Conservation (phyloP, 2,329 filamentous ascomycete species). For the Drechslerella dactyloides region DNA sequence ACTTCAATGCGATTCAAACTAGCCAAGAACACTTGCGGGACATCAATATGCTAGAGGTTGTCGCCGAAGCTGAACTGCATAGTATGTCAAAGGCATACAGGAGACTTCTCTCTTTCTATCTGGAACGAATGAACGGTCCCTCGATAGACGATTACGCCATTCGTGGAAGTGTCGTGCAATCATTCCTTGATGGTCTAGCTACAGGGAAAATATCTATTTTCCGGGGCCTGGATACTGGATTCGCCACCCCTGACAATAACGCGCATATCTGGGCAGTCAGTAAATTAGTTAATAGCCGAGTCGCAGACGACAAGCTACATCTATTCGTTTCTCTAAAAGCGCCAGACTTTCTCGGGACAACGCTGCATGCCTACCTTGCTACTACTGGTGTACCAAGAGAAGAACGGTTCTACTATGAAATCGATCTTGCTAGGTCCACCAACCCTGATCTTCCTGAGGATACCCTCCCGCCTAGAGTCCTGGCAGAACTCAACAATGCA, state of each 20-base stretch:
- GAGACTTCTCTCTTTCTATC: conserved; percentile 53
- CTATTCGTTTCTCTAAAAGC: conserved; percentile 61
- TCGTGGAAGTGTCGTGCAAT: conserved; percentile 56
- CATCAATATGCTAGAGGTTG: conserved; percentile 55
- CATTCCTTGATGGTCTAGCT: conserved; percentile 53
- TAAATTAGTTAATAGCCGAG: conserved; percentile 52
- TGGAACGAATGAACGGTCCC: conserved; percentile 39
- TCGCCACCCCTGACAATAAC: conserved; percentile 57
- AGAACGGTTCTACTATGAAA: conserved; percentile 59
- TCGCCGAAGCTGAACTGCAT: conserved; percentile 57
- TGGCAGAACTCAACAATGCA: conserved; percentile 40
- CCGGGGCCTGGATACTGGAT: conserved; percentile 59
- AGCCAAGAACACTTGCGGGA: conserved; percentile 60
- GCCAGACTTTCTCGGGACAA: conserved; percentile 59
- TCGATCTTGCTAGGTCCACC: conserved; percentile 57
- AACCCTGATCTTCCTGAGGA: conserved; percentile 17
- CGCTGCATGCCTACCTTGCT: conserved; percentile 62
- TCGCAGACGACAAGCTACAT: conserved; percentile 55
- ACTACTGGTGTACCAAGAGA: conserved; percentile 58
- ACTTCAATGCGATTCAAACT: conserved; percentile 61
- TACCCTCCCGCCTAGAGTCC: conserved; percentile 28
- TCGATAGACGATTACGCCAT: conserved; percentile 53
- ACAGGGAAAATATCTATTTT: conserved; percentile 55
- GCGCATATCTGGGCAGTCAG: conserved; percentile 60
- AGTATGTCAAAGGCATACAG: conserved; percentile 56